Base-by-base conservation (phyloP, 2,329 filamentous ascomycete genomes). In the Venturia nashicola region DNA sequence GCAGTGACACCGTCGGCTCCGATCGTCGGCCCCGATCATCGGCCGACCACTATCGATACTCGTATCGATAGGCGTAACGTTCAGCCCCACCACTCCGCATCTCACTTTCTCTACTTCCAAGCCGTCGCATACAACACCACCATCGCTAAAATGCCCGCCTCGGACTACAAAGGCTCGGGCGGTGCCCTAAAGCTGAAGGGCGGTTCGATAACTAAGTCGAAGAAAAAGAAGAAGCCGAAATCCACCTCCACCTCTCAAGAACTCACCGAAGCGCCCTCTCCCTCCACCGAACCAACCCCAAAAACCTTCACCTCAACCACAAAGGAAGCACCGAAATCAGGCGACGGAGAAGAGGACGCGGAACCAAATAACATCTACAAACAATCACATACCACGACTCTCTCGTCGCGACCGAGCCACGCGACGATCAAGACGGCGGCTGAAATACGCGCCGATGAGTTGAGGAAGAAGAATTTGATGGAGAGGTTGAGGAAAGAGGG, bases 141-240 rank as follows among this genome's bases (percentile, higher is more conserved):
- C 51, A 57, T 32, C 51, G 32, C 51, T 59, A 66, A 46, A 57
- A 91, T 91, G 88, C 83, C 86, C 32, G 82, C 84, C 64, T 87
- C 89, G 74, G 90, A 95, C 69, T 95, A 95, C 78, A 76, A 81
- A 59, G 82, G 83, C 66, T 82, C 85, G 65, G 85, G 87, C 70
- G 91, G 91, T 69, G 88, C 87, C 66, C 83, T 97, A 42, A 93
- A 90, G 73, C 83, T 97, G 66, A 97, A 97, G 78, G 91, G 91
- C 71, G 83, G 79, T 67, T 86, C 83, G 59, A 70, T 73, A 71
- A 78, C 84, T 68, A 85, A 88, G 71, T 88, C 86, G 73, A 89
- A 86, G 75, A 83, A 85, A 74, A 83, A 80, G 69, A 84, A 80
- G 71, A 83, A 81, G 69, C 79, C 79, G 69, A 77, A 78, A 68